Conservation (phyloP, 495 filamentous ascomycete species). For the Aspergillus affinis region DNA sequence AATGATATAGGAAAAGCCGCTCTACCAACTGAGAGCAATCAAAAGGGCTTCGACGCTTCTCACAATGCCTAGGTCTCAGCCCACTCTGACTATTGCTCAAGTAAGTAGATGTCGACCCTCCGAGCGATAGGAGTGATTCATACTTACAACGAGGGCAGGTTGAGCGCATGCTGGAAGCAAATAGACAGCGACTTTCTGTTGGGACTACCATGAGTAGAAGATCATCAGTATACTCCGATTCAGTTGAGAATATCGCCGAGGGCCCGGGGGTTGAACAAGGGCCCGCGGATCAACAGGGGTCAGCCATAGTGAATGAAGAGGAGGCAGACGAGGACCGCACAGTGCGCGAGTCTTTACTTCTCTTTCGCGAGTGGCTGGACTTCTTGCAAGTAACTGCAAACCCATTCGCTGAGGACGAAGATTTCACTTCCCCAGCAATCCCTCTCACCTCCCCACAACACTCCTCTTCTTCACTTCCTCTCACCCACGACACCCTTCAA, state of each 20-base stretch:
- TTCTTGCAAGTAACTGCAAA: slow-evolving; percentile 10
- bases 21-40: slow-evolving; percentile 7
- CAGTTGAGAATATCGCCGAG: neutral
- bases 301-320: slow-evolving; percentile 7
- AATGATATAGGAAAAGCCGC: neutral
- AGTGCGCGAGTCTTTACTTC: slow-evolving; percentile 1
- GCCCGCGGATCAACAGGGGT: neutral
- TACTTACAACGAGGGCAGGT: neutral
- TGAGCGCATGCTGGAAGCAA: neutral
- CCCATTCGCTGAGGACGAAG: slow-evolving; percentile 1
- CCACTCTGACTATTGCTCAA: neutral
- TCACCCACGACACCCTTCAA: slow-evolving; percentile 4
- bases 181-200: neutral
- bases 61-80: neutral
- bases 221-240: neutral
- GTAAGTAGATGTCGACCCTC: neutral
- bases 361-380: slow-evolving; percentile 3
- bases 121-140: neutral
- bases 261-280: neutral
- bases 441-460: neutral
- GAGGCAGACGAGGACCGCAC: slow-evolving; percentile 3
- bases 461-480: neutral
- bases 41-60: slow-evolving; percentile 9
- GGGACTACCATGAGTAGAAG: neutral
- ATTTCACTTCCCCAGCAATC: slow-evolving; percentile 1